Evolutionary conservation across 345 rosid genomes (phyloP), one percentile per base, ranked within the genome.

Genomic region (Linum trigynum): DNA sequence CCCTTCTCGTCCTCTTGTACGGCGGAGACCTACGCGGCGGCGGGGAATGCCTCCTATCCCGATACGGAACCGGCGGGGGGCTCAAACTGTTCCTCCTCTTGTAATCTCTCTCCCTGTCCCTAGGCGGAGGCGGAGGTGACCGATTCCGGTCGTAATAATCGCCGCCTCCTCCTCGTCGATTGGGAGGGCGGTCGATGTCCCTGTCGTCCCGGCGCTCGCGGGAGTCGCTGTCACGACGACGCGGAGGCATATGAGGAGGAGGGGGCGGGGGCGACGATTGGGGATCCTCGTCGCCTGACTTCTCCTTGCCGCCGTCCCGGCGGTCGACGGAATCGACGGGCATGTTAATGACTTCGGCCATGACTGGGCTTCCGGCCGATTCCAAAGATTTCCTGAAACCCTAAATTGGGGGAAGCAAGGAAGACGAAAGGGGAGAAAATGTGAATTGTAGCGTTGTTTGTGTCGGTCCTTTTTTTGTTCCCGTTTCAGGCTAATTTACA

Each of bases 31-130:
- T 82, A 71, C 99, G 81, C 39, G 76, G 67, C 0, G 89, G 88
- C 14, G 94, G 89, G 16, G 97, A 89, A 67, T 80, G 81, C 40
- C 94, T 82, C 48, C 92, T 74, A 48, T 89, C 99, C 69, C 97
- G 70, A 37, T 89, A 84, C 37, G 85, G 87, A 32, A 84, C 69
- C 7, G 95, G 91, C 2, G 87, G 83, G 67, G 99, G 98, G 55
- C 99, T 95, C 41, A 75, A 56, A 56, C 97, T 95, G 56, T 77
- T 74, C 60, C 96, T 79, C 68, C 94, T 80, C 88, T 87, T 95
- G 59, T 84, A 85, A 36, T 90, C 99, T 72, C 87, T 79, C 14
- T 80, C 83, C 15, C 77, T 78, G 8, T 76, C 79, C 69, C 79
- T 76, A 53, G 79, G 76, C 9, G 85, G 90, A 3, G 83, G 84